Conservation (phyloP, 148 eudicot species). For the Simmondsia chinensis region DNA sequence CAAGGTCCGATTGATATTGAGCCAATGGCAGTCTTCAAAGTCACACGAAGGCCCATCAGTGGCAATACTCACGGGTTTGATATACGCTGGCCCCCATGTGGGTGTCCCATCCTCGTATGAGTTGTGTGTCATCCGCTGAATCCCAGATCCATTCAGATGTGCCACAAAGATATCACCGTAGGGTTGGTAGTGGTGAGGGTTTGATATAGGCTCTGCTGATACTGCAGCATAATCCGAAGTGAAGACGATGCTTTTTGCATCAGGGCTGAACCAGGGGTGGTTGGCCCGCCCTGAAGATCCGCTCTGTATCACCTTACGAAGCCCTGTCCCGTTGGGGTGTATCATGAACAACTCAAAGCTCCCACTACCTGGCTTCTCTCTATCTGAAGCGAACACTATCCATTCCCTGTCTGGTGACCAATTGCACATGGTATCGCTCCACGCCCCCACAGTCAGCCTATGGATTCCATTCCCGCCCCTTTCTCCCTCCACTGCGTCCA, state of each 20-base stretch:
- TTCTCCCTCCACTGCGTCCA: conserved; percentile 79
- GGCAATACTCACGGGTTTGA: conserved; percentile 28
- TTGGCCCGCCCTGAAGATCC: conserved; percentile 61
- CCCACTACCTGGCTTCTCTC: conserved; percentile 61
- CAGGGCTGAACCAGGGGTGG: conserved; percentile 93
- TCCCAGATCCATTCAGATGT: conserved; percentile 46
- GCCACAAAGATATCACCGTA: conserved; percentile 71
- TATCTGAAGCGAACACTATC: conserved; percentile 74
- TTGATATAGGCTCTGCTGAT: conserved; percentile 89
- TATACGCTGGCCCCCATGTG: conserved; percentile 54
- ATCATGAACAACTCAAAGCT: conserved; percentile 56
- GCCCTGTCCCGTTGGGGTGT: conserved; percentile 77
- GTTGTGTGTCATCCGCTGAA: conserved; percentile 68
- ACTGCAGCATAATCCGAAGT: conserved; percentile 75
- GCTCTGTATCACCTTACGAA: conserved; percentile 57
- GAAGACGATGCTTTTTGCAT: conserved; percentile 53
- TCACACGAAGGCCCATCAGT: conserved; percentile 30
- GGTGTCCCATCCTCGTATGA: conserved; percentile 93
- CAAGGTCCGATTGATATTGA: conserved; percentile 26
- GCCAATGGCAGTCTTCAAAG: conserved; percentile 77
- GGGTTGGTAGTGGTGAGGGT: conserved; percentile 79
- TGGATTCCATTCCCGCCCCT: conserved; percentile 29
- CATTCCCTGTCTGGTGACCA: conserved; percentile 92
- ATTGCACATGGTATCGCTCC: conserved; percentile 84
- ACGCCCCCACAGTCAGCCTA: conserved; percentile 61